A percentile compares a stretch with the other conserved stretches of the same genome.
These are phyloP conservation scores for Cercospora janseana DNA, from an alignment of 2,329 filamentous ascomycete genomes.

Conservation along the genomic window DNA sequence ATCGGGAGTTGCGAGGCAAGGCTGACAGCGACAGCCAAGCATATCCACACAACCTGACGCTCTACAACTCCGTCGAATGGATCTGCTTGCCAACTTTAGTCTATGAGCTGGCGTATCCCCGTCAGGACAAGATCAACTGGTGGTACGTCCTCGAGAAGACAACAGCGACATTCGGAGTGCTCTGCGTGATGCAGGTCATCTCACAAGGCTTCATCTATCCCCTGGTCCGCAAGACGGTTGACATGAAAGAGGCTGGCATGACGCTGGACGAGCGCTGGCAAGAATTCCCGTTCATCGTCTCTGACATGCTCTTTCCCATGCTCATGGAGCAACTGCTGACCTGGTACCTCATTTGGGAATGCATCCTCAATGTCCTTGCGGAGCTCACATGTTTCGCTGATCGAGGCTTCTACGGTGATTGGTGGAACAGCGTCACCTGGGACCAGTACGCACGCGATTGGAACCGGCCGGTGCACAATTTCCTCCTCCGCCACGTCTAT, in stretches of 20 bases:
- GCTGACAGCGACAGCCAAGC: constrained; percentile 49
- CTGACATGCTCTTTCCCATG: constrained; percentile 73
- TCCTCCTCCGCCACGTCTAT: constrained; percentile 75
- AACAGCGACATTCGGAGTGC: constrained; percentile 66
- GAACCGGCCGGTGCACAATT: constrained; percentile 79
- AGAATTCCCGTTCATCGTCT: constrained; percentile 72
- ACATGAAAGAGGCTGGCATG: constrained; percentile 66
- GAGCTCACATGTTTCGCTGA: constrained; percentile 76
- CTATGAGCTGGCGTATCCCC: constrained; percentile 76
- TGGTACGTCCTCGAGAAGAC: constrained; percentile 71
- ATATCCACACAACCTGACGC: constrained; percentile 69
- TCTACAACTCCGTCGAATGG: constrained; percentile 61
- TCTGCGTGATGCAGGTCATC: constrained; percentile 76
- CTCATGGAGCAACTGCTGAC: constrained; percentile 74
- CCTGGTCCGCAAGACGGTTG: constrained; percentile 64
- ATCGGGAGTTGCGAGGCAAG: constrained; percentile 65
- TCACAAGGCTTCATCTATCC: constrained; percentile 77
- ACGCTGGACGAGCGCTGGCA: constrained; percentile 60
- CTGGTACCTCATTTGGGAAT: constrained; percentile 79
- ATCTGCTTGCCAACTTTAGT: constrained; percentile 72
- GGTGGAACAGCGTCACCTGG: constrained; percentile 57
- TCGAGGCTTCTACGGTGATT: constrained; percentile 31
- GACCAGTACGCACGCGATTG: constrained; percentile 78
- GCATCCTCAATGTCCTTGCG: constrained; percentile 67
- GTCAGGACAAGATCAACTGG: constrained; percentile 69